Evolutionary conservation across 768 basidiomycete genomes (phyloP).

Genomic region (Crassisporium funariophilum): DNA sequence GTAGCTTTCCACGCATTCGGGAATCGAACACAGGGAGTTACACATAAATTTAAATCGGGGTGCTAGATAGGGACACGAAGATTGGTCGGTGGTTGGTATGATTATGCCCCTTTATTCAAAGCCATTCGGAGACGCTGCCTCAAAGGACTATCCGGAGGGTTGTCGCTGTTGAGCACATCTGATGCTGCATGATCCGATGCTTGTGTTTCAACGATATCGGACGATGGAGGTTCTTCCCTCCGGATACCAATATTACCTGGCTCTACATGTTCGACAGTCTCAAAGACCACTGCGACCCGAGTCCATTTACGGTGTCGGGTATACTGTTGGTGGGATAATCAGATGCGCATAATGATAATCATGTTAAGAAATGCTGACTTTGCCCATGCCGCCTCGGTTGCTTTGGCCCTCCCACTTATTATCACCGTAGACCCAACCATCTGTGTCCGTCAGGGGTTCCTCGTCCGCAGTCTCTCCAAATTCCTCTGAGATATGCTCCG

Average conservation of each 20-base stretch:
- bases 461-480: slow-evolving; percentile 43
- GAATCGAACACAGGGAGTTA: no score
- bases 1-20: no score
- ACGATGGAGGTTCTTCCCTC: slow-evolving; percentile 18
- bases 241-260: slow-evolving; percentile 36
- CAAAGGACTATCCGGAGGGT: slow-evolving; percentile 28
- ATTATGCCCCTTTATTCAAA: slow-evolving; percentile 21
- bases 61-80: no score
- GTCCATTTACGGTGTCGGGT: slow-evolving; percentile 88
- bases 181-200: slow-evolving; percentile 5
- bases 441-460: slow-evolving; percentile 69
- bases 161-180: slow-evolving; percentile 13
- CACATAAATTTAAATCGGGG: no score
- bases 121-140: slow-evolving; percentile 30
- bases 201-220: no score
- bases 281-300: slow-evolving; percentile 75
- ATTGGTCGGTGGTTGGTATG: neutral
- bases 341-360: neutral
- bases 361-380: slow-evolving; percentile 42
- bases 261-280: slow-evolving; percentile 62
- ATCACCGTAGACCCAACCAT: slow-evolving; percentile 93
- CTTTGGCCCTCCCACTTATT: slow-evolving; percentile 91
- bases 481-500: slow-evolving; percentile 30
- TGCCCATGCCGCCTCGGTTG: slow-evolving; percentile 82
- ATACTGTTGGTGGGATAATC: slow-evolving; percentile 50